Base-by-base conservation (phyloP, 2,329 filamentous ascomycete genomes). In the Pseudogymnoascus sp. region DNA sequence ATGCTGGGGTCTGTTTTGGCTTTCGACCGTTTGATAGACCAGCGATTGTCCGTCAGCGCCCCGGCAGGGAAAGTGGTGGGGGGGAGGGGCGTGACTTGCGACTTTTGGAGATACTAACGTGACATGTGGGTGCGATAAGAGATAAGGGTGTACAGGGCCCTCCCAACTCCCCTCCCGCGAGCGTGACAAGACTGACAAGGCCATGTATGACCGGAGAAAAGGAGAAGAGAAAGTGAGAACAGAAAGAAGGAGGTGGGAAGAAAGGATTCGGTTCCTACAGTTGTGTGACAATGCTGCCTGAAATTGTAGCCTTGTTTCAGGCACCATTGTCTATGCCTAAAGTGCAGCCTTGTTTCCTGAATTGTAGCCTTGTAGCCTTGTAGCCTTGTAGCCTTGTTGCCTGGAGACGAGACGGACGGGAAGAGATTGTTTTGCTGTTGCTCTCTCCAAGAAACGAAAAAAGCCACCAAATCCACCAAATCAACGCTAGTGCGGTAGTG, bases 51-150 rank as follows among this genome's bases (percentile, higher is more conserved):
- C 24, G 26, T 53, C 24, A 19, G 33, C n/a, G 50, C 4, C n/a
- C n/a, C 26, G 11, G 50, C 29, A n/a, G 47, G 47, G 47, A 31
- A 53, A 19, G 26, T 26, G 50, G 50, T 56, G 50, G 50, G 50
- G 50, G 50, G 50, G 50, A 56, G 29, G 50, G 50, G 50, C 50
- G 26, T 56, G 50, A 56, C 50, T 56, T 56, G 50, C n/a, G n/a
- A n/a, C n/a, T 8, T 8, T 33, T 56, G n/a, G 50, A 33, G 50
- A 33, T 56, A 56, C 14, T 3, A 56, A 56, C 50, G 50, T 56
- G 50, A 33, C 50, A 56, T 33, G 50, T 33, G 50, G 50, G 31
- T 3, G 29, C n/a, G 42, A 47, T 47, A 47, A 47, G 21, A 26
- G 26, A 31, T 53, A 53, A 44, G 16, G 19, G 4, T 3, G 4